Conservation (phyloP, 306 rosid genomes). For the Vigna trinervia region DNA sequence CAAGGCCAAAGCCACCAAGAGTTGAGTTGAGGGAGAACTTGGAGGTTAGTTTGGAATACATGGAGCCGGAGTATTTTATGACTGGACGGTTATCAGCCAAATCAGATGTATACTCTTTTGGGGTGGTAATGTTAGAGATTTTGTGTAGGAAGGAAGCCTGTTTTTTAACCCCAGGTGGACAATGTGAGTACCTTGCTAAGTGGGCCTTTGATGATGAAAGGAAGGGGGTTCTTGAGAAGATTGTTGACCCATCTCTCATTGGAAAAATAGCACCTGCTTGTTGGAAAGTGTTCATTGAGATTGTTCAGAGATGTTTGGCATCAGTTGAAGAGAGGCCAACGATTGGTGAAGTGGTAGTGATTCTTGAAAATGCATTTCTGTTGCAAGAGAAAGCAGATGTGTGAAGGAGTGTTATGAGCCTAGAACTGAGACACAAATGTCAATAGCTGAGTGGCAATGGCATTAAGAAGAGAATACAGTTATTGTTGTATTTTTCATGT, state of each 20-base stretch:
- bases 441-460: not conserved
- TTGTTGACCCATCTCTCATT: not conserved
- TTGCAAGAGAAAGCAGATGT: not conserved
- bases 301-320: not conserved
- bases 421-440: no score
- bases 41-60: not conserved
- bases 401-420: not conserved
- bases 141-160: not conserved
- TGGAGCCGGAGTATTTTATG: not conserved
- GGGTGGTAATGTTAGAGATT: not conserved
- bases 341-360: not conserved
- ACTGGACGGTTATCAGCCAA: not conserved
- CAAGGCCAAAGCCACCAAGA: constrained; percentile 17
- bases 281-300: not conserved
- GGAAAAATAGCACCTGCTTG: not conserved
- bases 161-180: not conserved
- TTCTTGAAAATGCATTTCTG: not conserved
- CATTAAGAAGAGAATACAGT: not conserved
- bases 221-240: not conserved
- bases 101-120: constrained; percentile 23
- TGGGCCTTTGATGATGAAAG: not conserved
- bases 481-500: not conserved
- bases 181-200: not conserved
- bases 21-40: constrained; percentile 21
- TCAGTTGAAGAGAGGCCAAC: not conserved